Evolutionary conservation across 2,329 filamentous ascomycete genomes (phyloP), one percentile per base, ranked within the genome.

Genomic region (Xylariaceae sp.): DNA sequence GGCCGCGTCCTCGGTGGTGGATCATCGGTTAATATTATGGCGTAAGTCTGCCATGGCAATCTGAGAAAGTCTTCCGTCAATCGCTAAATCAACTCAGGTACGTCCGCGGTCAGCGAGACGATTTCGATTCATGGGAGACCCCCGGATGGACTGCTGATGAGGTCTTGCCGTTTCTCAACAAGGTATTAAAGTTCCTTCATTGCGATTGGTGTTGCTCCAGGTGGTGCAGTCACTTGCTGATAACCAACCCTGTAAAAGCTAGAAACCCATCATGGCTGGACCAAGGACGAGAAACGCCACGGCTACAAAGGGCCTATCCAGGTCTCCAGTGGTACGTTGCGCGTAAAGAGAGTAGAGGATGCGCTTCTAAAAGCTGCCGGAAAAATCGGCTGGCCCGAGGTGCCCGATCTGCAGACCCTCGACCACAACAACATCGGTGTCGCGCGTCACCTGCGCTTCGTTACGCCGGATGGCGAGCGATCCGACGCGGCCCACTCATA

Each of bases 101-200:
- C 48, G 59, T 56, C 1, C 59, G 70, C 8, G 67, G 62, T 10
- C 68, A 71, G 51, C 56, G 62, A 21, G 59, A 61, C 18, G 71
- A 72, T 48, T 70, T 59, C 19, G 65, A 68, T n/a, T 54, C 64
- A 0, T 68, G 65, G 65, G 47, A 62, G 1, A 63, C 54, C n/a
- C 40, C 63, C 21, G 62, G 66, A 13, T 63, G 68, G 68, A 54
- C 59, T 13, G 51, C 65, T 2, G 62, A 66, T 22, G 65, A 67
- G 9, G 30, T 84, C 66, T 57, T 78, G 9, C 77, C 78, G 0
- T 75, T 77, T 53, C 63, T 80, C 54, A 80, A 76, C 41, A 83
- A 81, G 68, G 65, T 66, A 46, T 29, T 10, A 3, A 29, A 10
- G 34, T 13, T 12, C n/a, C 16, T 29, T 21, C 21, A 2, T 34